Conservation (phyloP, 306 rosid species). For the Lupinus albus region DNA sequence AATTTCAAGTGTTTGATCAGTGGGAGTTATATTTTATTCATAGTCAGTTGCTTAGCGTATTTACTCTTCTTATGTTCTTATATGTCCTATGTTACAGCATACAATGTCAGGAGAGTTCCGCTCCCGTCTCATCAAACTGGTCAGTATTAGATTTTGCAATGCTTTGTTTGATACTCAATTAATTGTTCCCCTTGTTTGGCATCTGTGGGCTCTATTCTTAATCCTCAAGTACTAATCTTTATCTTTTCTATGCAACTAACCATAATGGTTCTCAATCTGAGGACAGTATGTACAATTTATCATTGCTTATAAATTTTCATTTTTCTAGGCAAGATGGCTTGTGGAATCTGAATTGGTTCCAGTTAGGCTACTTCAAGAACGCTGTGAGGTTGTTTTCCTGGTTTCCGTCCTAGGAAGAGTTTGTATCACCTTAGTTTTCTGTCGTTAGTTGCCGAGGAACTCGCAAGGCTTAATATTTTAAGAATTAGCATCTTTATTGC, state of each 20-base stretch:
- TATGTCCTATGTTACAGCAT: slow-evolving; percentile 60
- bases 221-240: slow-evolving; percentile 8
- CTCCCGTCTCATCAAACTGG: slow-evolving; percentile 83
- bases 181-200: slow-evolving; percentile 19
- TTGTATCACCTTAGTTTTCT: background rate
- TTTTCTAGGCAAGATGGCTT: slow-evolving; percentile 86
- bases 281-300: slow-evolving; percentile 9
- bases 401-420: background rate
- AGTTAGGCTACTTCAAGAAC: slow-evolving; percentile 88
- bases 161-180: slow-evolving; percentile 22
- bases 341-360: slow-evolving; percentile 86
- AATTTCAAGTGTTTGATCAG: slow-evolving; percentile 9
- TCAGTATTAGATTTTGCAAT: slow-evolving; percentile 48
- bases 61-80: slow-evolving; percentile 30
- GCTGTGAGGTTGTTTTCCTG: slow-evolving; percentile 75
- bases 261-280: slow-evolving; percentile 2
- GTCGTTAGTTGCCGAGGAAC: slow-evolving; percentile 14
- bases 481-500: slow-evolving; percentile 16
- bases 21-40: slow-evolving; percentile 18
- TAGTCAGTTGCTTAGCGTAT: background rate
- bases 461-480: slow-evolving; percentile 10
- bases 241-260: slow-evolving; percentile 22
- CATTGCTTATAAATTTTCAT: slow-evolving; percentile 18
- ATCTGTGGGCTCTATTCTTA: background rate
- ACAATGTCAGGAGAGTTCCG: slow-evolving; percentile 87